These are phyloP conservation scores for Sicyos edulis DNA, from an alignment of 306 rosid genomes.

Conservation along the genomic window DNA sequence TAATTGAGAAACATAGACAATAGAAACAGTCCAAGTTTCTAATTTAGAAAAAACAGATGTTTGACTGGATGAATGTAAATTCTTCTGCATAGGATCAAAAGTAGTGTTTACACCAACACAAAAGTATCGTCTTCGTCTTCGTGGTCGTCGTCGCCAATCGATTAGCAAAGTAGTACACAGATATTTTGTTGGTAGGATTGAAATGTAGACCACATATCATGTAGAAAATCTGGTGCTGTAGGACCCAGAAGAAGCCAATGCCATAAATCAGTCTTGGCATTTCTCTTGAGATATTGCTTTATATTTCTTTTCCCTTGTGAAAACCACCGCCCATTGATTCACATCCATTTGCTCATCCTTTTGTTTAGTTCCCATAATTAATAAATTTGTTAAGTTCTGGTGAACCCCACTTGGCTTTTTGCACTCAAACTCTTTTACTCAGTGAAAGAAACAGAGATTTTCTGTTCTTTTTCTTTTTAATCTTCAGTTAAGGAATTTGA, in stretches of 20 bases:
- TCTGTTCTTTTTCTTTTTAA: not conserved
- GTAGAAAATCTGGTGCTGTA: conserved; percentile 40
- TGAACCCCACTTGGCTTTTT: conserved; percentile 12
- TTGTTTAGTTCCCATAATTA: conserved; percentile 32
- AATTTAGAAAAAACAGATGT: not conserved
- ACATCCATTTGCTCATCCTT: conserved; percentile 48
- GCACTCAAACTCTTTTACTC: conserved; percentile 7
- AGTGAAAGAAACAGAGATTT: not conserved
- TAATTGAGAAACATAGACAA: not conserved
- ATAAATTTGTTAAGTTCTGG: conserved; percentile 4
- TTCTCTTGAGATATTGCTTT: conserved; percentile 21
- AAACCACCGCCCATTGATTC: conserved; percentile 39
- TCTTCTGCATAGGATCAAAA: conserved; percentile 4
- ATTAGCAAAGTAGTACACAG: conserved; percentile 21
- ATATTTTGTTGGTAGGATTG: conserved; percentile 41
- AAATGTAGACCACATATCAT: conserved; percentile 44
- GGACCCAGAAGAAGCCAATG: conserved; percentile 46
- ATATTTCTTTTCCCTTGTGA: conserved; percentile 25
- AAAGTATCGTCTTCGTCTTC: conserved; percentile 9
- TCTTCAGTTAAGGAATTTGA: not conserved
- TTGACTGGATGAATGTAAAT: not conserved
- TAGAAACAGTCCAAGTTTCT: not conserved
- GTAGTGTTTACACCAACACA: not conserved
- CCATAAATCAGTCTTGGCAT: conserved; percentile 30
- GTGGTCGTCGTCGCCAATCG: conserved; percentile 22